Evolutionary conservation across 805 yeast species (phyloP), one percentile per base, ranked within the genome.

Genomic region (Tetrapisispora nanseiensis): DNA sequence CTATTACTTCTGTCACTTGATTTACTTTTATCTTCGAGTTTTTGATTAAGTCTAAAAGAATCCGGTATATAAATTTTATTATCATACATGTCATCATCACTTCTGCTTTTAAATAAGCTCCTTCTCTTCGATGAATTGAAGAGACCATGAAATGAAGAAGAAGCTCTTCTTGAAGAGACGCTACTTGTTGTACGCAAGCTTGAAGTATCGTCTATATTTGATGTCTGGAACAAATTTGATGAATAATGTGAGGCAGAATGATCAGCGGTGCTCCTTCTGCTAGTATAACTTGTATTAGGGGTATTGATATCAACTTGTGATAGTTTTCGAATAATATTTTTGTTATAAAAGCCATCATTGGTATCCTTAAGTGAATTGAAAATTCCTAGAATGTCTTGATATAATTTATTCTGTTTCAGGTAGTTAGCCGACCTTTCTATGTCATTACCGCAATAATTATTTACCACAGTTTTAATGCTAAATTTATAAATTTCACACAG

Each of bases 271-370:
- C 4, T 4, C n/a, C 15, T 10, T 29, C 13, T 29, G 8, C 18
- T 15, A n/a, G 8, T 29, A 5, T 29, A 16, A 6, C 9, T 4
- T 5, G 10, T 4, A 15, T 29, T 29, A 9, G 19, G 15, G n/a
- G 19, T n/a, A 29, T 15, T 19, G 8, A 29, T 10, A 6, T 19
- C 32, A 29, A 29, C 10, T 9, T n/a, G n/a, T 21, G 70, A 61
- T 1, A 75, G 68, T 41, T 72, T 71, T 54, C 71, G 69, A 50
- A 78, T 59, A 26, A 78, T 56, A 0, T 70, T 68, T 10, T 75
- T 49, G 57, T 80, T 83, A 58, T 78, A 59, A 50, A 72, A 71
- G 0, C 86, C 86, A 56, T 80, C 82, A 54, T 80, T 86, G 30
- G 78, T 70, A 2, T 78, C 71, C 44, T 71, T 73, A 53, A 80